Conservation (phyloP, 306 rosid genomes). For the Leucaena leucocephala region DNA sequence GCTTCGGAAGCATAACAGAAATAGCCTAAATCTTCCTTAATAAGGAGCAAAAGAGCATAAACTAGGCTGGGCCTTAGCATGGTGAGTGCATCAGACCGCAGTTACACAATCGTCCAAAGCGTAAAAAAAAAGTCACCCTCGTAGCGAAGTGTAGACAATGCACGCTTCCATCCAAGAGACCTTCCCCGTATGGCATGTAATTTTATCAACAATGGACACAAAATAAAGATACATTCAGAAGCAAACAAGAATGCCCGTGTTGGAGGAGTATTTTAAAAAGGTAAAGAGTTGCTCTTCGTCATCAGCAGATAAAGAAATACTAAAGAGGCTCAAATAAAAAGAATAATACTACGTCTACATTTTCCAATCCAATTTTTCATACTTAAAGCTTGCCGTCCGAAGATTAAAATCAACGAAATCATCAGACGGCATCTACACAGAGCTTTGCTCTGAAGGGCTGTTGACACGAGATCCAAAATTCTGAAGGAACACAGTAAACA, state of each 20-base stretch:
- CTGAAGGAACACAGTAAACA: slow-evolving; percentile 37
- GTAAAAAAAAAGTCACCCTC: background rate
- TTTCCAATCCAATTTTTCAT: slow-evolving; percentile 45
- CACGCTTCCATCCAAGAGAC: slow-evolving; percentile 7
- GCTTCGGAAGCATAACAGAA: too few species aligned
- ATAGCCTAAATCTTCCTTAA: too few species aligned
- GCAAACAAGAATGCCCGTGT: slow-evolving; percentile 13
- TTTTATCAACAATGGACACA: slow-evolving; percentile 12
- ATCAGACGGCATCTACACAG: slow-evolving; percentile 44
- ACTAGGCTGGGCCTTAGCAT: too few species aligned
- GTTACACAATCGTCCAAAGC: too few species aligned
- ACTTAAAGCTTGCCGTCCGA: slow-evolving; percentile 43
- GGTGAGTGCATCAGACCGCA: too few species aligned
- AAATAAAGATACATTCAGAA: slow-evolving; percentile 32
- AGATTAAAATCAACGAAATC: slow-evolving; percentile 36
- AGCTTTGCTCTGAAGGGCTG: slow-evolving; percentile 57
- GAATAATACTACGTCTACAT: slow-evolving; percentile 55
- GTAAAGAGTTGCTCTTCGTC: slow-evolving; percentile 27
- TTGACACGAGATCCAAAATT: slow-evolving; percentile 49
- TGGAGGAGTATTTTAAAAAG: slow-evolving; percentile 17
- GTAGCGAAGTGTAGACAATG: background rate
- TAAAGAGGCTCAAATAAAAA: slow-evolving; percentile 35
- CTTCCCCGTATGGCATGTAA: background rate
- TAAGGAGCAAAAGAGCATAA: too few species aligned
- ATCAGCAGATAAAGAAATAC: slow-evolving; percentile 33